These are phyloP conservation scores for Spirogloea muscicola DNA, from an alignment of 139 green algal species.

Conservation along the genomic window DNA sequence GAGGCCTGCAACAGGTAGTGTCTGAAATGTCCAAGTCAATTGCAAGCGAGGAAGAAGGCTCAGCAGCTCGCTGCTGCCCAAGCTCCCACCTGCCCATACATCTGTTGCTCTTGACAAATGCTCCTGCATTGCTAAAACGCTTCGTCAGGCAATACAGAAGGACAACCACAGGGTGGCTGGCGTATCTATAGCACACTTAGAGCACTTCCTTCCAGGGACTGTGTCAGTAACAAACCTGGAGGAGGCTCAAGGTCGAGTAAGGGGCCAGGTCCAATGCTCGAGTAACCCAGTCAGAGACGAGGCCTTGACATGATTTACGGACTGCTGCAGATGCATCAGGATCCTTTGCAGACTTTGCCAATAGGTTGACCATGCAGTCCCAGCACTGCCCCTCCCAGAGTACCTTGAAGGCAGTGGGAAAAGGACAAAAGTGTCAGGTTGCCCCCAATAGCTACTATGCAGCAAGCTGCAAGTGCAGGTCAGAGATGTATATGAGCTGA, in stretches of 20 bases:
- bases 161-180: neutral
- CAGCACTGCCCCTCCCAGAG: slow-evolving; percentile 31
- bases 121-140: slow-evolving; percentile 4
- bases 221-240: slow-evolving; percentile 21
- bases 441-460: neutral
- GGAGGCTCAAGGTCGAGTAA: slow-evolving; percentile 11
- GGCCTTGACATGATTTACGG: neutral
- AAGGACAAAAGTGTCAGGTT: neutral
- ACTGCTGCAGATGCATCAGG: neutral
- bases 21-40: neutral
- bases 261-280: slow-evolving; percentile 20
- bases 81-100: too few species aligned
- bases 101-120: neutral
- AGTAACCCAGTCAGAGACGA: slow-evolving; percentile 37
- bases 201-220: neutral
- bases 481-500: neutral
- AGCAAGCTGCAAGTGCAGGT: neutral
- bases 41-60: neutral
- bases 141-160: neutral
- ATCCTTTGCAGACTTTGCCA: neutral
- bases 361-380: slow-evolving; percentile 16
- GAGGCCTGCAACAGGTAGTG: neutral
- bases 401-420: slow-evolving; percentile 9
- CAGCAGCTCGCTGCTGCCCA: neutral
- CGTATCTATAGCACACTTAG: neutral